Conservation (phyloP, 495 filamentous ascomycete species). For the Thozetella sp. region DNA sequence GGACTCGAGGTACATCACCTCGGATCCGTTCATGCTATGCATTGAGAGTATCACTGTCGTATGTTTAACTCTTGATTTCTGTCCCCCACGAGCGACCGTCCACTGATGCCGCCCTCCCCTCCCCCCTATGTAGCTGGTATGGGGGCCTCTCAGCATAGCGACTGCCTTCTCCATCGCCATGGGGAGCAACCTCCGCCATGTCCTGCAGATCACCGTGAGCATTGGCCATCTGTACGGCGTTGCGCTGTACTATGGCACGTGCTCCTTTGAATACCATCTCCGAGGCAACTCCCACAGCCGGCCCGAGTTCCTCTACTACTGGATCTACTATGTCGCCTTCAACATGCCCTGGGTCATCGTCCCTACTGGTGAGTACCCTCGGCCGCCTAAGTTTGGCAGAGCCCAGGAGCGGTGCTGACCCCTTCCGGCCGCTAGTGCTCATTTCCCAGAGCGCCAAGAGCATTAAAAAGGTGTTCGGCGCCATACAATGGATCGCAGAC, state of each 20-base stretch:
- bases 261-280: constrained; percentile 65
- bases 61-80: constrained; percentile 29
- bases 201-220: constrained; percentile 72
- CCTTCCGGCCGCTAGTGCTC: background rate
- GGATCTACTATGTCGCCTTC: constrained; percentile 85
- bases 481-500: background rate
- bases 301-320: constrained; percentile 82
- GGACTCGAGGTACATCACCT: constrained; percentile 80
- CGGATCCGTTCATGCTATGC: constrained; percentile 78
- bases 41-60: constrained; percentile 85
- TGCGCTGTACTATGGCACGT: constrained; percentile 82
- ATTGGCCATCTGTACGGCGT: constrained; percentile 87
- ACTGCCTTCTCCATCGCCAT: constrained; percentile 63
- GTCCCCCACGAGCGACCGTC: background rate
- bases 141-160: constrained; percentile 80
- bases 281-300: constrained; percentile 64
- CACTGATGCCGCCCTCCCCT: background rate
- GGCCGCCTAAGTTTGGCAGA: background rate
- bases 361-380: constrained; percentile 44
- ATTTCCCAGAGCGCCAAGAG: background rate
- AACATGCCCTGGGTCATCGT: constrained; percentile 87
- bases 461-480: background rate
- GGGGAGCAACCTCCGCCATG: constrained; percentile 64
- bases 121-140: constrained; percentile 52
- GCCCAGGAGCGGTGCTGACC: background rate